Evolutionary conservation across 495 filamentous ascomycete species (phyloP).

Genomic region (Hypoxylon fragiforme): DNA sequence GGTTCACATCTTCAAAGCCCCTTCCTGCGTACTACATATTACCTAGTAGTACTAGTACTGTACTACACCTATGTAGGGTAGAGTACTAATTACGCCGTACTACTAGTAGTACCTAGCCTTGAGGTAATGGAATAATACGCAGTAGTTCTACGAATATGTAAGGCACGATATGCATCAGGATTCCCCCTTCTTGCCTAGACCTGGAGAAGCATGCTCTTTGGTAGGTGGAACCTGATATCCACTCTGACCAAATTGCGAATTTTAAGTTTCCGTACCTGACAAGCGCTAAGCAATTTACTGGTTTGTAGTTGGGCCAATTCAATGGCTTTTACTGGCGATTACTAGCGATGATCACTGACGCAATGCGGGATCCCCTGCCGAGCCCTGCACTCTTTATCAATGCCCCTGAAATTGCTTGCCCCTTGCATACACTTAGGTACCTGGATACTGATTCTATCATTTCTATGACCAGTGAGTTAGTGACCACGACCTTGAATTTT

Average conservation of each 20-base stretch:
- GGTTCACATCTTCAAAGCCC: neutral
- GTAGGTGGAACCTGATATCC: neutral
- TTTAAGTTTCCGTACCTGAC: conserved; percentile 18
- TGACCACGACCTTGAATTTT: too few species aligned
- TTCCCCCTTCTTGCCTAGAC: neutral
- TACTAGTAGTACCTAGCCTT: too few species aligned
- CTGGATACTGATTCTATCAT: too few species aligned
- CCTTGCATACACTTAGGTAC: conserved; percentile 18
- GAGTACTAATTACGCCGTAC: too few species aligned
- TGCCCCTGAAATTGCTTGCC: conserved; percentile 22
- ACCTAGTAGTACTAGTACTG: too few species aligned
- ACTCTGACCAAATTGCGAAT: conserved; percentile 22
- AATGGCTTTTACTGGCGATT: neutral
- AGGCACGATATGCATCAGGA: too few species aligned
- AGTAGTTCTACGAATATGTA: too few species aligned
- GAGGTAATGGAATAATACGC: too few species aligned
- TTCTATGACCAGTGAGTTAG: too few species aligned
- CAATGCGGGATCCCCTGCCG: conserved; percentile 30
- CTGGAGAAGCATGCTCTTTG: neutral
- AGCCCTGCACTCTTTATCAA: conserved; percentile 4
- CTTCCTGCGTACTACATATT: neutral
- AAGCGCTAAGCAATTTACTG: neutral
- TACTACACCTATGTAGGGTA: too few species aligned
- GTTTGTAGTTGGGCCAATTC: neutral
- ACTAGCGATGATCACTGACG: conserved; percentile 28